phyloP scores from a whole-genome alignment of 345 rosid genomes.

The Citrus australasica region DNA sequence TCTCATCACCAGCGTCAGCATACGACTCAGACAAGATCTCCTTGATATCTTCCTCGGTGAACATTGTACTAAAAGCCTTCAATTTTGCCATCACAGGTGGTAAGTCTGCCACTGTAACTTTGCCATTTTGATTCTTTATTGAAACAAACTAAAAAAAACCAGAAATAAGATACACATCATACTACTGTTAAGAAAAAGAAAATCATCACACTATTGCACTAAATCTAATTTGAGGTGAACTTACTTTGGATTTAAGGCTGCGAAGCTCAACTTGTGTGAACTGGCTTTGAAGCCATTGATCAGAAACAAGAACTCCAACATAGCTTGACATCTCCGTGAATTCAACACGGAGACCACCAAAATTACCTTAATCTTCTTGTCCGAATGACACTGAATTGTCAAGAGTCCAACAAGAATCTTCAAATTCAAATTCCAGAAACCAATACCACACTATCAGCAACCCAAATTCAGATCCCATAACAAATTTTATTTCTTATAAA shows the following conservation, averaged over 20 bases:
- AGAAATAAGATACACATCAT: neutral
- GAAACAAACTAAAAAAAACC: slow-evolving; percentile 48
- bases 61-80: slow-evolving; percentile 50
- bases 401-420: slow-evolving; percentile 12
- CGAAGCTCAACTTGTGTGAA: slow-evolving; percentile 92
- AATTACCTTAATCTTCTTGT: neutral
- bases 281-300: slow-evolving; percentile 82
- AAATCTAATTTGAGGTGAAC: slow-evolving; percentile 8
- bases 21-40: slow-evolving; percentile 38
- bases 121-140: slow-evolving; percentile 57
- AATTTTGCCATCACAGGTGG: slow-evolving; percentile 59
- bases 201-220: neutral
- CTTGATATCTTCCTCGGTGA: slow-evolving; percentile 63
- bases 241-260: slow-evolving; percentile 73
- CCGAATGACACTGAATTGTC: slow-evolving; percentile 7
- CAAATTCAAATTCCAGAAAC: slow-evolving; percentile 23
- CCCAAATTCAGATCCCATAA: slow-evolving; percentile 24
- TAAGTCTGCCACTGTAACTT: slow-evolving; percentile 53
- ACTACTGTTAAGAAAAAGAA: neutral
- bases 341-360: slow-evolving; percentile 16
- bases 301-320: slow-evolving; percentile 68
- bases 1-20: slow-evolving; percentile 43
- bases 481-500: neutral
- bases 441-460: slow-evolving; percentile 24
- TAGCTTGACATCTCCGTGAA: slow-evolving; percentile 63